These are phyloP conservation scores for Lyophyllum shimeji DNA, from an alignment of 768 basidiomycete genomes.

Conservation along the genomic window DNA sequence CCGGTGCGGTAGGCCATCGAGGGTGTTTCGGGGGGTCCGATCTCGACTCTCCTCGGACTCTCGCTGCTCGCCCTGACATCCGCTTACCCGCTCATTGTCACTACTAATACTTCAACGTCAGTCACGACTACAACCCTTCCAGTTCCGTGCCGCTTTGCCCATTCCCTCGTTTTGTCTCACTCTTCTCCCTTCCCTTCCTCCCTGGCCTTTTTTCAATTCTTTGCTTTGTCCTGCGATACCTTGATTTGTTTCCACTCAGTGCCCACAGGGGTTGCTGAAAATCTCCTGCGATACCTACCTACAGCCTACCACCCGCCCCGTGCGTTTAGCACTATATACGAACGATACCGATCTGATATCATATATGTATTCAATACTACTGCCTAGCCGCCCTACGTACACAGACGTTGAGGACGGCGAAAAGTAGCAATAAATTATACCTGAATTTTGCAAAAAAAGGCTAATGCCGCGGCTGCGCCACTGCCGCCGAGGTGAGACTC, in stretches of 20 bases:
- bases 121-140: background rate
- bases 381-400: no score
- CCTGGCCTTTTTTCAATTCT: background rate
- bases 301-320: background rate
- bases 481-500: no score
- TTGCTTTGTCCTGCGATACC: slow-evolving; percentile 2
- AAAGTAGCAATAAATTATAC: no score
- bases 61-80: background rate
- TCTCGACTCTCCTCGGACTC: background rate
- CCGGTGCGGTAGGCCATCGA: background rate
- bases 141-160: background rate
- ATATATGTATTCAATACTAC: background rate
- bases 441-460: no score
- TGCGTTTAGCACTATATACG: background rate
- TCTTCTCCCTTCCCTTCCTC: background rate
- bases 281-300: background rate
- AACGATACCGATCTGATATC: background rate
- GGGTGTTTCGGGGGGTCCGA: background rate
- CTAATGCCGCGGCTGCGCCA: no score
- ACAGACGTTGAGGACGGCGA: no score
- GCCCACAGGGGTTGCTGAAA: background rate
- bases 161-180: background rate
- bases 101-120: background rate
- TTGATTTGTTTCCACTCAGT: background rate
- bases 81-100: background rate